Conservation (phyloP, 495 filamentous ascomycete species). For the Hypoxylon fuscum region DNA sequence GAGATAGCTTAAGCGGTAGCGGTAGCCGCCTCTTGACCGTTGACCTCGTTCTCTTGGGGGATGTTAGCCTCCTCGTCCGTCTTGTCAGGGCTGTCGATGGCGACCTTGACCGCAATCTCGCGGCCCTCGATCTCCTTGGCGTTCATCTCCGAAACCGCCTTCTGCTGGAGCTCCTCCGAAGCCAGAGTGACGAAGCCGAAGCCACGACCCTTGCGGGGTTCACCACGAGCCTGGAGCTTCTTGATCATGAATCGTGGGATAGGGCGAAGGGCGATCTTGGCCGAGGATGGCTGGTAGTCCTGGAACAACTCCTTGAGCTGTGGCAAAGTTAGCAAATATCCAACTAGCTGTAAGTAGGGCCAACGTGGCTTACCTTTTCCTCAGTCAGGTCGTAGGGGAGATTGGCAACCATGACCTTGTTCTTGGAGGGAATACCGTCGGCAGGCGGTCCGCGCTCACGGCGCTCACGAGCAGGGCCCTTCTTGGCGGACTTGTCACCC, state of each 20-base stretch:
- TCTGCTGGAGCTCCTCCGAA: constrained; percentile 94
- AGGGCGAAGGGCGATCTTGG: constrained; percentile 97
- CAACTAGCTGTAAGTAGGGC: not conserved
- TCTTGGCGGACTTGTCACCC: constrained; percentile 55
- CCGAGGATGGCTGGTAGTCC: constrained; percentile 86
- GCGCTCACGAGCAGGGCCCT: constrained; percentile 65
- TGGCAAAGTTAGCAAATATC: constrained; percentile 51
- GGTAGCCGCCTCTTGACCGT: constrained; percentile 53
- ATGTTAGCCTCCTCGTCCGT: constrained; percentile 80
- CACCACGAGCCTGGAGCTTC: constrained; percentile 96
- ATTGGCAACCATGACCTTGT: constrained; percentile 99
- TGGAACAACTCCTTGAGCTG: constrained; percentile 97
- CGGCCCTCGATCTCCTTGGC: constrained; percentile 98
- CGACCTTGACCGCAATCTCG: constrained; percentile 99
- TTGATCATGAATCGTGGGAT: constrained; percentile 99
- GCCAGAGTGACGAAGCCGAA: constrained; percentile 97
- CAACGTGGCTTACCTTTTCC: constrained; percentile 79
- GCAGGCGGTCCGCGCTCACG: constrained; percentile 93
- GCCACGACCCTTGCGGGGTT: constrained; percentile 98
- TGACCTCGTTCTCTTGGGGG: constrained; percentile 58
- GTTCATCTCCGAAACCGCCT: constrained; percentile 98
- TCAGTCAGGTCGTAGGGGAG: constrained; percentile 97
- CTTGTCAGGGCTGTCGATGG: constrained; percentile 99
- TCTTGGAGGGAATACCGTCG: constrained; percentile 98
- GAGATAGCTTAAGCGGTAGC: constrained; percentile 38